Conservation (phyloP, 2,329 filamentous ascomycete genomes). For the Beauveria sp. region DNA sequence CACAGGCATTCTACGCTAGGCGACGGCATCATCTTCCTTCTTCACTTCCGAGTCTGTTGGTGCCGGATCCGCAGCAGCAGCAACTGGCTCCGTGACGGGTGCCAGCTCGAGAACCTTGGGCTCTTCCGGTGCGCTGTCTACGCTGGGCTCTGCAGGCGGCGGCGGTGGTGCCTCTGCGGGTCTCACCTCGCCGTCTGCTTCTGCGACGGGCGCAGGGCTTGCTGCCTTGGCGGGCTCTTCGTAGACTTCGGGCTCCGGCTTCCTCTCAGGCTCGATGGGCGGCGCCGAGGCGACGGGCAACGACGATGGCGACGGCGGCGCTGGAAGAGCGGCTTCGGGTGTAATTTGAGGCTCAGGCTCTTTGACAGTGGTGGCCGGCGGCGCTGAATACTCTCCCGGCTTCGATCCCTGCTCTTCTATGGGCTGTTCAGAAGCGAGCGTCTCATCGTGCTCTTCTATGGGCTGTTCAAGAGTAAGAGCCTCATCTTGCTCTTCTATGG, state of each 20-base stretch:
- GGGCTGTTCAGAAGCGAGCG: neutral
- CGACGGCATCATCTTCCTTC: neutral
- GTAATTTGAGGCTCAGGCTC: neutral
- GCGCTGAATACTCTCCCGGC: neutral
- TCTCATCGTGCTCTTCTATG: neutral
- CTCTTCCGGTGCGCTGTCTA: conserved; percentile 4
- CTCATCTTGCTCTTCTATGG: neutral
- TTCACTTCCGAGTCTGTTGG: neutral
- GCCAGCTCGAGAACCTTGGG: neutral
- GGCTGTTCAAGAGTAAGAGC: neutral
- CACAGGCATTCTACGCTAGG: neutral
- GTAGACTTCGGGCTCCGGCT: neutral
- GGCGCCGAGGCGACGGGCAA: neutral
- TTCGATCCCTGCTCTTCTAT: neutral
- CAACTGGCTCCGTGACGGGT: neutral
- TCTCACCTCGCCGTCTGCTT: conserved; percentile 1
- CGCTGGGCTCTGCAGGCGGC: conserved; percentile 1
- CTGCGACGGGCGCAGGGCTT: neutral
- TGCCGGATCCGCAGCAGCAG: neutral
- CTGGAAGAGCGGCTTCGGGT: neutral
- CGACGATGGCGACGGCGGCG: neutral
- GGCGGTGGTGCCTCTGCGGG: neutral
- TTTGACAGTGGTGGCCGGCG: neutral
- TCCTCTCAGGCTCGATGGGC: neutral
- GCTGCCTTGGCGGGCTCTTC: neutral